Evolutionary conservation across 2,329 filamentous ascomycete species (phyloP), one percentile per base, ranked within the genome.

Genomic region (Paracorniculantispora psalliotae): DNA sequence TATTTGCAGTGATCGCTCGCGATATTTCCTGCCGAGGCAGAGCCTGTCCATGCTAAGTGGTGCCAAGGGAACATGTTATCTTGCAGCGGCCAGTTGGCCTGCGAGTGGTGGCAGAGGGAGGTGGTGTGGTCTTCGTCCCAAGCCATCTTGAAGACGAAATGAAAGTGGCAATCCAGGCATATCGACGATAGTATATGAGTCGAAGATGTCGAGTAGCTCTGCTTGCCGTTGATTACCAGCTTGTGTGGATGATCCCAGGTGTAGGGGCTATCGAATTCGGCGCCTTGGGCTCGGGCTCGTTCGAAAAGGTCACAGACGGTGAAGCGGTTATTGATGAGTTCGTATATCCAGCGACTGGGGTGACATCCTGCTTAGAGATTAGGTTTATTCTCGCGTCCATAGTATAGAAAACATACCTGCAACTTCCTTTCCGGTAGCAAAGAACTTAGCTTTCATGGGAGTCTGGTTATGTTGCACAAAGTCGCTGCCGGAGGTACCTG

Each of bases 331-430:
- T 75, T 67, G 33, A 71, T 62, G 9, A 77, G 63, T 55, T 77
- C 74, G 62, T 75, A 69, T 39, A 76, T 67, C 75, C 75, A 77
- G 64, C 75, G 71, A 47, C 72, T 72, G 6, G 75, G 73, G 52
- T 76, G 71, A 23, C 64, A 63, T 25, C 64, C 64, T 65, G 9
- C 15, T n/a, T 35, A 9, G 3, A 26, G 48, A 15, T 58, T 41
- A 58, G 15, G 1, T 68, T 63, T 65, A 8, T 25, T 21, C 44
- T 50, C 4, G 2, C 19, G 12, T 23, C 19, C 8, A 66, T 41
- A 30, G 39, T 41, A 19, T 3, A 28, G 52, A 28, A 2, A 15
- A 37, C 43, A 48, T 67, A 70, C 72, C 72, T 50, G 64, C 60
- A 17, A 66, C 61, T 35, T 69, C 67, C 53, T 63, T 62, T 10